Conservation (phyloP, 805 yeast species). For the Lipomyces spencermartinsiae region DNA sequence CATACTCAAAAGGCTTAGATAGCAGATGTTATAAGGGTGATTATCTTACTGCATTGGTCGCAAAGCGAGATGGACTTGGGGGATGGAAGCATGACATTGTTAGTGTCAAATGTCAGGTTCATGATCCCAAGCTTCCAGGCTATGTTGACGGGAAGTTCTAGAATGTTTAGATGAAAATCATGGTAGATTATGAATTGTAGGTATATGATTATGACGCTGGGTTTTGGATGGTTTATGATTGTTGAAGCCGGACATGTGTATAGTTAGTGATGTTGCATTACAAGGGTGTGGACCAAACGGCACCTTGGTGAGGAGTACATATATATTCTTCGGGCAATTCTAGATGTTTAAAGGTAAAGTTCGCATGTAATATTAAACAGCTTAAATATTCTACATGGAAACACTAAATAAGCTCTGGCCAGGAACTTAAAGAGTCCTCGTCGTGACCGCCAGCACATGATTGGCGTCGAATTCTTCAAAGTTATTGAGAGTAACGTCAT, state of each 20-base stretch:
- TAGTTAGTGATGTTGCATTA: too few species aligned
- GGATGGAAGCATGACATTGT: slow-evolving; percentile 32
- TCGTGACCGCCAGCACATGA: too few species aligned
- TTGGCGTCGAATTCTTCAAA: too few species aligned
- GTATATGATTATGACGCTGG: neutral
- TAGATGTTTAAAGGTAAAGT: too few species aligned
- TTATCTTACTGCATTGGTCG: slow-evolving; percentile 65
- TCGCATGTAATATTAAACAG: too few species aligned
- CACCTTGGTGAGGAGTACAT: too few species aligned
- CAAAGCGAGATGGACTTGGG: slow-evolving; percentile 40
- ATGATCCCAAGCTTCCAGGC: slow-evolving; percentile 38
- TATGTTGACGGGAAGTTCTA: slow-evolving; percentile 32
- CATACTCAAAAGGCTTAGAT: slow-evolving; percentile 80
- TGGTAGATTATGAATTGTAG: neutral
- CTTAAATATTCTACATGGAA: too few species aligned
- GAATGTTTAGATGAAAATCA: neutral
- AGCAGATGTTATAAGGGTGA: slow-evolving; percentile 82
- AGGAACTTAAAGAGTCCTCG: too few species aligned
- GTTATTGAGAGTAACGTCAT: too few species aligned
- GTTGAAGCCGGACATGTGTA: neutral
- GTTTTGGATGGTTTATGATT: neutral
- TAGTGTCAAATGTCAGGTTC: slow-evolving; percentile 37
- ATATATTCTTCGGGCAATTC: too few species aligned
- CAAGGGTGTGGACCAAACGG: too few species aligned
- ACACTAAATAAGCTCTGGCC: too few species aligned